Evolutionary conservation across 1,284 basidiomycete genomes (phyloP).

Genomic region (Pholiota adiposa): DNA sequence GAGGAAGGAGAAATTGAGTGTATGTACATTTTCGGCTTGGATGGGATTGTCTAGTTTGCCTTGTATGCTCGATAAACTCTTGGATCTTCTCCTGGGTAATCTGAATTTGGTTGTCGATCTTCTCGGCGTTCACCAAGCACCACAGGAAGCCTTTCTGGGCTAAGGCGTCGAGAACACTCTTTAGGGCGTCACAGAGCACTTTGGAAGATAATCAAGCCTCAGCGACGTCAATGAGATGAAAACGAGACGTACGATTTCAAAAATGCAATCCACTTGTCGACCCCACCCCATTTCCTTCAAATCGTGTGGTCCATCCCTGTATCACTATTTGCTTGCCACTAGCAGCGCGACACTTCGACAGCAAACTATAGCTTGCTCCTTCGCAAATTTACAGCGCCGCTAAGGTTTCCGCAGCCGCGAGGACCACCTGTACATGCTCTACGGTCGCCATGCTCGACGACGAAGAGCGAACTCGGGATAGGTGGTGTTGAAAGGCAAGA

Average conservation of each 20-base stretch:
- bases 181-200: background rate
- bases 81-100: background rate
- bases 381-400: background rate
- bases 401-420: background rate
- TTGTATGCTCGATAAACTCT: background rate
- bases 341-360: background rate
- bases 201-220: background rate
- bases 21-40: background rate
- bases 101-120: background rate
- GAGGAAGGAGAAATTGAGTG: background rate
- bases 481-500: background rate
- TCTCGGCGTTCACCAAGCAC: background rate
- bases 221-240: background rate
- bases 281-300: background rate
- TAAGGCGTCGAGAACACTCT: background rate
- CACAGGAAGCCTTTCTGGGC: conserved; percentile 3
- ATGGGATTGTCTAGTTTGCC: background rate
- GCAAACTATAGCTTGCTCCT: background rate
- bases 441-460: background rate
- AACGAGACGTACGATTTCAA: background rate
- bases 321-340: no score
- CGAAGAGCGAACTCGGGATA: background rate
- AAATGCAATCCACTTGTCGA: background rate
- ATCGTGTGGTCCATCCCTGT: background rate
- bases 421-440: background rate